Percentiles rank a stretch among this genome's conserved stretches.
phyloP scores from a whole-genome alignment of 2,329 filamentous ascomycete species.

The Colletotrichum caudatum region DNA sequence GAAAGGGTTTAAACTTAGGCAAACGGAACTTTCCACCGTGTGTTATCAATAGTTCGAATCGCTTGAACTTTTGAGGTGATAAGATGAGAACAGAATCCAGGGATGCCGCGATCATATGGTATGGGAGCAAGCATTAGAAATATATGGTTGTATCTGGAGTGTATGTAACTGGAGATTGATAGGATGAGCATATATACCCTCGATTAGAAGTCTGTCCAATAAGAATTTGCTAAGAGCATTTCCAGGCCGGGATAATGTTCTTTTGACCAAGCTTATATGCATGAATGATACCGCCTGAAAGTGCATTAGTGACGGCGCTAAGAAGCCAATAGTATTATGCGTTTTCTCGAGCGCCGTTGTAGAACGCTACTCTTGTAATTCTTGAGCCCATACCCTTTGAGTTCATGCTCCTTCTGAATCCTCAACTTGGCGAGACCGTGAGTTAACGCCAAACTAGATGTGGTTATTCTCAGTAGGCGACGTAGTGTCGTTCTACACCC shows the following conservation, averaged over 20 bases:
- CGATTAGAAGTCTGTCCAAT: not conserved
- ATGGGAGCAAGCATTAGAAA: not conserved
- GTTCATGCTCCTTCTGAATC: constrained; percentile 48
- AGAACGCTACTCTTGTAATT: constrained; percentile 43
- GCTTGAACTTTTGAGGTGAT: not conserved
- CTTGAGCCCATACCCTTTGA: constrained; percentile 43
- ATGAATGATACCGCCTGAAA: constrained; percentile 49
- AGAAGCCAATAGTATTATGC: constrained; percentile 14
- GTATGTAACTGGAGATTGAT: not conserved
- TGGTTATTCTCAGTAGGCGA: constrained; percentile 23
- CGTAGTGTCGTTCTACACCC: constrained; percentile 21
- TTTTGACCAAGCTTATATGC: constrained; percentile 49
- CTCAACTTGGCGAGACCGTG: constrained; percentile 39
- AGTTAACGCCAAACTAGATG: constrained; percentile 11
- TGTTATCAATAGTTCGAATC: accelerated
- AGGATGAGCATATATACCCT: not conserved
- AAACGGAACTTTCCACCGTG: not conserved
- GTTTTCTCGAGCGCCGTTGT: accelerated
- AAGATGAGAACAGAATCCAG: not conserved
- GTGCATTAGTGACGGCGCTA: constrained; percentile 47
- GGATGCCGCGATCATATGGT: not conserved
- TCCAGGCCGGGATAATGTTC: constrained; percentile 48
- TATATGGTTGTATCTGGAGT: not conserved
- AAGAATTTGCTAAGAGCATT: constrained; percentile 44
- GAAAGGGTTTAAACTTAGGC: not conserved